These are phyloP conservation scores for Saccharomycopsis synnaedendra DNA, from an alignment of 805 yeast species.

Conservation along the genomic window DNA sequence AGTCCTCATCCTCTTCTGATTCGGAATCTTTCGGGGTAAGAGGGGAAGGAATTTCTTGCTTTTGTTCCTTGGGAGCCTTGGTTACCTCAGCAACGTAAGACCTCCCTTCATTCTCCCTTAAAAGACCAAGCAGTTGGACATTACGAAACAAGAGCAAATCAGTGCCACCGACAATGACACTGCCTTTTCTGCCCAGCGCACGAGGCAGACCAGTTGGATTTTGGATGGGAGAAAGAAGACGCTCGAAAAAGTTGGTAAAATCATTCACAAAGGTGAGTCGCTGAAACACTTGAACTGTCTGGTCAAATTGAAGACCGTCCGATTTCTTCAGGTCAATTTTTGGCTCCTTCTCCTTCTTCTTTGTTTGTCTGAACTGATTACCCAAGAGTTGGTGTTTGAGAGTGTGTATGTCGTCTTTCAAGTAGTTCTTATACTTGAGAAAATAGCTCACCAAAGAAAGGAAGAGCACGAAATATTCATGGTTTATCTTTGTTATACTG, in stretches of 20 bases:
- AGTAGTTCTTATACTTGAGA: conserved; percentile 5
- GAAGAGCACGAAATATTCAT: conserved; percentile 3
- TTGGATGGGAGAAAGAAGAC: conserved; percentile 4
- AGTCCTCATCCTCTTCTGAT: conserved; percentile 1
- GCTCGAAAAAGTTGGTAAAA: conserved; percentile 9
- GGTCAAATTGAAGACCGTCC: conserved; percentile 10
- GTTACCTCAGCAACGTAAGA: not conserved
- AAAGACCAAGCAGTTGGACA: not conserved
- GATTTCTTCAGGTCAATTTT: not conserved
- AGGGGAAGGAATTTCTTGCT: not conserved
- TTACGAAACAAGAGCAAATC: conserved; percentile 1
- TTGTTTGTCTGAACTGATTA: not conserved
- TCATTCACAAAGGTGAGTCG: conserved; percentile 10
- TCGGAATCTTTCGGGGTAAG: not conserved
- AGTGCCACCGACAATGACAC: not conserved
- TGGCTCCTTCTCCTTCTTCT: not conserved
- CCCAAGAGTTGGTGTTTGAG: conserved; percentile 4
- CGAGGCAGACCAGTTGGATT: not conserved
- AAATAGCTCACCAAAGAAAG: conserved; percentile 6
- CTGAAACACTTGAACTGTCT: conserved; percentile 8
- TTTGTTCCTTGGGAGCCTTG: not conserved
- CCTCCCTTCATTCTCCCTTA: not conserved
- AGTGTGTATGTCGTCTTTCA: not conserved
- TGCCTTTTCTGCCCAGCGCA: not conserved
- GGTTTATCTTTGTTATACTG: not conserved